Evolutionary conservation across 192 early-diverging fungal genomes (phyloP).

Genomic region (Dimargaris cristalligena): DNA sequence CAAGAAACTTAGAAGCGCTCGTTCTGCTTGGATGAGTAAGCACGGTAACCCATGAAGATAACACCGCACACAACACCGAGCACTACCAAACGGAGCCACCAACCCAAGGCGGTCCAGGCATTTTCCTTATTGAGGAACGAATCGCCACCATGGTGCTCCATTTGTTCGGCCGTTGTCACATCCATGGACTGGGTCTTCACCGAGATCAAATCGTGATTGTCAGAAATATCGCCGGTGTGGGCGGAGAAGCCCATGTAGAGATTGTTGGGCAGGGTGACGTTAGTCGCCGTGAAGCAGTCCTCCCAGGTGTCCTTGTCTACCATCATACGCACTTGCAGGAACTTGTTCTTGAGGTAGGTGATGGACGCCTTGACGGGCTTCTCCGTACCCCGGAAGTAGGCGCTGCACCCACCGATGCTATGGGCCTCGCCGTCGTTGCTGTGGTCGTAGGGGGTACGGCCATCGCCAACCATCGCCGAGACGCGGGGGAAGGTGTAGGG

Average conservation of each 20-base stretch:
- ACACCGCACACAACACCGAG: slow-evolving; percentile 23
- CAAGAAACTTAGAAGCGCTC: slow-evolving; percentile 27
- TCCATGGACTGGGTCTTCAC: slow-evolving; percentile 14
- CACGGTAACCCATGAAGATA: slow-evolving; percentile 25
- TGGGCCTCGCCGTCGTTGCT: slow-evolving; percentile 65
- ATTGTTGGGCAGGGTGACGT: slow-evolving; percentile 59
- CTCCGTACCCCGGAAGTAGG: slow-evolving; percentile 57
- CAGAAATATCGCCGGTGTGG: slow-evolving; percentile 76
- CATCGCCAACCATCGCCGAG: slow-evolving; percentile 88
- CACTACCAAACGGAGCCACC: slow-evolving; percentile 22
- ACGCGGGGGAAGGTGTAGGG: slow-evolving; percentile 65
- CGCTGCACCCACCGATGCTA: slow-evolving; percentile 45
- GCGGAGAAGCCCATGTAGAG: slow-evolving; percentile 86
- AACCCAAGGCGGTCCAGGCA: slow-evolving; percentile 15
- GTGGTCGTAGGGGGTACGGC: slow-evolving; percentile 69
- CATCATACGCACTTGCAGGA: slow-evolving; percentile 31
- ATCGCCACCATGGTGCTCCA: neutral
- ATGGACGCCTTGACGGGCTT: slow-evolving; percentile 46
- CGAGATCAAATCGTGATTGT: slow-evolving; percentile 34
- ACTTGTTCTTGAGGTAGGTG: slow-evolving; percentile 50
- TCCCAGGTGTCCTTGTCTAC: slow-evolving; percentile 49
- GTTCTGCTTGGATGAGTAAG: slow-evolving; percentile 24
- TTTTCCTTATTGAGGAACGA: neutral
- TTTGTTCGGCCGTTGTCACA: neutral
- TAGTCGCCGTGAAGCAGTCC: slow-evolving; percentile 63